Percentiles rank a stretch among this genome's conserved stretches.
Conservation (phyloP, 164 flowering plant genomes). For the Liquidambar formosana region DNA sequence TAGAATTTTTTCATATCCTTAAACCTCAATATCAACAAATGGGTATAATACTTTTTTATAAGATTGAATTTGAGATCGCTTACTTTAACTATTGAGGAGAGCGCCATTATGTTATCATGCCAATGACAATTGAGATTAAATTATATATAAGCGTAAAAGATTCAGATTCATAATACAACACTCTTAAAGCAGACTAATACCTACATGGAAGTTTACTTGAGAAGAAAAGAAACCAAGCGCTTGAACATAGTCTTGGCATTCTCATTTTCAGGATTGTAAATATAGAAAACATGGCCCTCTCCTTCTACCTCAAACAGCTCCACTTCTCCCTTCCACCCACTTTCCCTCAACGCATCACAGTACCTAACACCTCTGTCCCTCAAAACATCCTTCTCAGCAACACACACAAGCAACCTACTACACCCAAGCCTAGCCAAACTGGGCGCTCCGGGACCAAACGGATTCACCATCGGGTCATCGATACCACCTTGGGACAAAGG, state of each 20-base stretch:
- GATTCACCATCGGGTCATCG: slow-evolving; percentile 17
- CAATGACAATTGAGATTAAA: no score
- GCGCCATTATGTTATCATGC: no score
- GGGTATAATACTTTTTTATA: no score
- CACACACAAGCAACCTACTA: slow-evolving; percentile 14
- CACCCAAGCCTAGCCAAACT: slow-evolving; percentile 16
- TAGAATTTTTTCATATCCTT: no score
- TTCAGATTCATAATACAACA: no score
- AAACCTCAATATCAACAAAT: no score
- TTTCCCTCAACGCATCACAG: slow-evolving; percentile 7
- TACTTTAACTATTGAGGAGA: no score
- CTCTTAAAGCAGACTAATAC: no score
- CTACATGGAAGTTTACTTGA: not conserved
- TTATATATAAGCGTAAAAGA: no score
- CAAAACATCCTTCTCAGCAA: slow-evolving; percentile 14
- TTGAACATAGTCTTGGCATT: slow-evolving; percentile 5
- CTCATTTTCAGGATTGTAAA: not conserved
- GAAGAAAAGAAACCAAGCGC: slow-evolving; percentile 4
- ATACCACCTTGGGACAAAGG: slow-evolving; percentile 8
- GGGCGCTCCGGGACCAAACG: not conserved
- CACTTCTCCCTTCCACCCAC: slow-evolving; percentile 12
- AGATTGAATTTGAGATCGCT: no score
- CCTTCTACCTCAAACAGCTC: not conserved
- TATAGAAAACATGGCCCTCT: slow-evolving; percentile 3
- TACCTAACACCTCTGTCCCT: slow-evolving; percentile 10